Base-by-base conservation (phyloP, 1,139 yeast genomes). In the Hyphopichia burtonii region DNA sequence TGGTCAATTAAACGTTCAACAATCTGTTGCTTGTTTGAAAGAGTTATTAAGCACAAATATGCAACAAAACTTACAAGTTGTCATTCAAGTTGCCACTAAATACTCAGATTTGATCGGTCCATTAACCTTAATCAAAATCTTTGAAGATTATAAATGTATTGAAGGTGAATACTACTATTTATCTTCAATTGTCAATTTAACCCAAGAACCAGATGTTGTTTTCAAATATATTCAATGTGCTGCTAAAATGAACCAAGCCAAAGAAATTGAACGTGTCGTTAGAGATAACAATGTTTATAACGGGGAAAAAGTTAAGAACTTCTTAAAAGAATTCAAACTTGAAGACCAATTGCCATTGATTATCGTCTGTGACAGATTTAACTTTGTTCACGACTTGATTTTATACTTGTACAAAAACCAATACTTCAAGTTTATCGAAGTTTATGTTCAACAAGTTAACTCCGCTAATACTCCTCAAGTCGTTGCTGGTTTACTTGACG, bases 261-360 rank as follows among this genome's bases (percentile, higher is more conserved):
- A 87, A 58, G 99, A 93, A 70, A 89, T 93, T 56, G 99, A 94
- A 72, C 83, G 99, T 65, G 81, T 93, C 51, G 97, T 91, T 40
- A 84, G 95, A 65, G 96, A 90, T 62, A 93, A 93, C 72, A 87
- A 83, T 54, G 93, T 88, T 46, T 94, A 91, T 68, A 93, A 90
- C 63, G 96, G 98, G 48, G 99, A 93, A 65, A 91, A 91, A 69
- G 98, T 94, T 45, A 94, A 93, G 74, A 94, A 93, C 71, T 93
- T 87, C 67, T 79, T 93, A 71, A 93, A 93, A 68, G 99, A 94
- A 64, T 89, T 91, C 52, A 83, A 88, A 59, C 78, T 93, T 52
- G 94, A 91, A 47, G 98, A 94, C 60, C 99, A 94, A 71, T 78
- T 94, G 54, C 99, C 99, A 38, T 80, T 93, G 67, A 90, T 94